Base-by-base conservation (phyloP, 163 green algal species). In the Prototheca stagnorum region DNA sequence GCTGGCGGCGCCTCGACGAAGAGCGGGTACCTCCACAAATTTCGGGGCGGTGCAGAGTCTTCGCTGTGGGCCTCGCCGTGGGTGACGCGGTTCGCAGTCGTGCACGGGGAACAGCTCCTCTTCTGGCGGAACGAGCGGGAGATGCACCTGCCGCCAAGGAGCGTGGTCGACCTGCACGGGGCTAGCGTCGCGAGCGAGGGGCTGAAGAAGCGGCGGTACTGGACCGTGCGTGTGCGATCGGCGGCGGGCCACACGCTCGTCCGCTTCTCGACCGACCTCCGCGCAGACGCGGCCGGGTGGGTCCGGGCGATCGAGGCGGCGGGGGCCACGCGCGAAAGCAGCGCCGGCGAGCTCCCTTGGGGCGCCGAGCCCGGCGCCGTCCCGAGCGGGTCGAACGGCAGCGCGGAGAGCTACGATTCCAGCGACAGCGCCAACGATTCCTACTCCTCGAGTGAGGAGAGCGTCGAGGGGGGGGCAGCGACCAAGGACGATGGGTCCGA, bases 51-150 rank as follows among this genome's bases (percentile, higher is more conserved):
- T 26, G 29, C 62, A 11, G 54, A 43, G 6, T 27, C 31, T 34
- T 61, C 54, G 3, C 54, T 69, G 19, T 69, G 60, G 60, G 49
- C 60, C 7, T 34, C 26, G 26, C 60, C 54, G 16, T 70, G 61
- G 61, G 61, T 64, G 49, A 35, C 49, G 27, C 60, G 60, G 26
- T 78, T 51, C 21, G 62, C 65, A 26, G 51, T 43, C 1, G 35
- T 46, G 21, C 16, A 57, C 58, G 34, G 53, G 54, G 31, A 26
- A 15, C 5, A 40, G 29, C 53, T 80, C 17, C 55, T 57, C 14
- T 80, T 78, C 49, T 85, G 73, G 55, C 60, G 60, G 31, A 67
- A 15, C n/a, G 71, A 80, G 48, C 52, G 62, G 21, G 75, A 82
- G 43, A 54, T 67, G 50, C 57, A 53, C 5, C 64, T 69, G 26